A percentile compares a stretch with the other conserved stretches of the same genome.
phyloP scores from a whole-genome alignment of 2,329 filamentous ascomycete genomes.

The Diplodia sapinea region DNA sequence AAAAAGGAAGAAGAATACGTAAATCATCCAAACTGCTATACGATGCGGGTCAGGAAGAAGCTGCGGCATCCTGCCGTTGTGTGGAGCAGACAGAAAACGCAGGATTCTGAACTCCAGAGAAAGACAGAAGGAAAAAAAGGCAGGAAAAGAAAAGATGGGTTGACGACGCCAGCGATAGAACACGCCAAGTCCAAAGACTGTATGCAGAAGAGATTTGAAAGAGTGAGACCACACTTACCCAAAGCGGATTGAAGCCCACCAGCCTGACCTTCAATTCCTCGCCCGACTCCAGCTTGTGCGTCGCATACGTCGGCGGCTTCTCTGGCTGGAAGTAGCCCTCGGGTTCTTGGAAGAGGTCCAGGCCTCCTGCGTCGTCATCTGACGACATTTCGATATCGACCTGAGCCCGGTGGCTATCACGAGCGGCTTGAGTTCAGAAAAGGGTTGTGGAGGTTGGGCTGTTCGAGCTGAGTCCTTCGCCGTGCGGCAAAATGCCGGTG shows the following conservation, averaged over 20 bases:
- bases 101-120: not conserved
- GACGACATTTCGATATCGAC: constrained; percentile 5
- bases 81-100: no score
- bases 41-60: no score
- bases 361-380: constrained; percentile 42
- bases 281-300: constrained; percentile 72
- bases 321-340: constrained; percentile 79
- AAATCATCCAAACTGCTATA: no score
- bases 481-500: constrained; percentile 13
- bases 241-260: constrained; percentile 85
- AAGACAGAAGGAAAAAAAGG: not conserved
- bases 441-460: not conserved
- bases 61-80: no score
- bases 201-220: not conserved
- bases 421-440: not conserved
- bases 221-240: constrained; percentile 58
- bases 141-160: not conserved
- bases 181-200: not conserved
- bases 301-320: constrained; percentile 73
- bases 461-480: not conserved
- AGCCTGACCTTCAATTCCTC: constrained; percentile 72
- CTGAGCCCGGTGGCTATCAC: not conserved
- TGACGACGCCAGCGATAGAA: not conserved
- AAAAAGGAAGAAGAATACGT: no score
- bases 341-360: constrained; percentile 78